Base-by-base conservation (phyloP, 768 basidiomycete species). In the Amanita polypyramis region DNA sequence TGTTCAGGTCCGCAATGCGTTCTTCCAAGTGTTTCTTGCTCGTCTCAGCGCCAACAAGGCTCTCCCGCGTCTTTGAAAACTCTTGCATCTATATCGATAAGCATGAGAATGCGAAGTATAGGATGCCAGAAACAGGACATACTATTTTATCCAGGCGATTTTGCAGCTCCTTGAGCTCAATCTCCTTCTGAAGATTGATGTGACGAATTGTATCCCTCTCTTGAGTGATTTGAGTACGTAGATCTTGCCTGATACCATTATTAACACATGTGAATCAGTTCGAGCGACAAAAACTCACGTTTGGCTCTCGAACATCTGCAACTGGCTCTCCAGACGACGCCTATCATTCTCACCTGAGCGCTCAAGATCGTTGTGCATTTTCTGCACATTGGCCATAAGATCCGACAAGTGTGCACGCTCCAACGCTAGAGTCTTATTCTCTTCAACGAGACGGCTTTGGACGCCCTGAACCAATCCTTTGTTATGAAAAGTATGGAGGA, bases 291-390 rank as follows among this genome's bases (percentile, higher is more conserved):
- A 8, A 15, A 69, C 78, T 49, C 57, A 95, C 88, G 75, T 77
- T 58, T 95, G 92, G 34, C 69, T 68, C 59, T 93, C 87, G 46
- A 92, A 65, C 64, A 83, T 73, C 55, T 87, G 79, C 35, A 91
- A 65, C 56, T 91, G 83, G 47, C 71, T 80, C 63, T 96, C 92
- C 29, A 94, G 66, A 6, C 90, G 78, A 11, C 79, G 71, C 15
- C 88, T 76, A 55, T 94, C 88, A 50, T 89, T 94, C 59, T 85
- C 81, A 5, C 83, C 80, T 0, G 85, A 85, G 43, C 81, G 75
- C 59, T 94, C 91, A 5, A 89, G 70, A 55, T 96, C 94, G 47
- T 78, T 79, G 56, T 91, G 88, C 80, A 96, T 91, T 58, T 77
- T 85, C 64, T 93, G 90, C 19, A 95, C 81, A 58, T 89, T 94